A percentile compares a stretch with the other conserved stretches of the same genome.
phyloP scores from a whole-genome alignment of 768 basidiomycete species.

The Termitomyces sp. region DNA sequence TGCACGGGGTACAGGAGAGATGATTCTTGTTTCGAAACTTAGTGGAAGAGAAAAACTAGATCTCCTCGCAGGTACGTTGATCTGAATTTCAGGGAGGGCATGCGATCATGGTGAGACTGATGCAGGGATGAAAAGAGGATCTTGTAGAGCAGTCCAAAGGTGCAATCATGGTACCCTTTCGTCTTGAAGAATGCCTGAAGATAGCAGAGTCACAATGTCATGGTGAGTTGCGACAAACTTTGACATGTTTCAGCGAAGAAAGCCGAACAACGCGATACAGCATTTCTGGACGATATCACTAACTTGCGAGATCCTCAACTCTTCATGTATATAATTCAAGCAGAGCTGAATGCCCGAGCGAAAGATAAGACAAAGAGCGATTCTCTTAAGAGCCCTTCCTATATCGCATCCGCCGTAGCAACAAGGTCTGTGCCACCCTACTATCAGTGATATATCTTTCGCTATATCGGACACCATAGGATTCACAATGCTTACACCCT shows the following conservation, averaged over 20 bases:
- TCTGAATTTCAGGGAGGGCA: neutral
- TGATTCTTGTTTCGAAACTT: slow-evolving; percentile 52
- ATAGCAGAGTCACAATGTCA: slow-evolving; percentile 73
- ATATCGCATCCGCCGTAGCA: slow-evolving; percentile 54
- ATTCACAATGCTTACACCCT: slow-evolving; percentile 81
- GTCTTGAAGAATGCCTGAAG: slow-evolving; percentile 53
- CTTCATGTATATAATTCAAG: slow-evolving; percentile 52
- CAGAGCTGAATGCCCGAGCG: slow-evolving; percentile 50
- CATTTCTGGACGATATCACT: slow-evolving; percentile 64
- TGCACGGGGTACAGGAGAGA: slow-evolving; percentile 63
- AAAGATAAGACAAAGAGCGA: slow-evolving; percentile 24
- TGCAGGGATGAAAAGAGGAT: slow-evolving; percentile 45
- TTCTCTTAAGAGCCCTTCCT: slow-evolving; percentile 34
- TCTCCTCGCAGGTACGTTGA: slow-evolving; percentile 59
- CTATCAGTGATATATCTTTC: neutral
- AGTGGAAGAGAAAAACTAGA: slow-evolving; percentile 79
- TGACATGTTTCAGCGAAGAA: neutral
- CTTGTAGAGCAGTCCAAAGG: slow-evolving; percentile 50
- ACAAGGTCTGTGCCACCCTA: slow-evolving; percentile 37
- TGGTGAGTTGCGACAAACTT: slow-evolving; percentile 34
- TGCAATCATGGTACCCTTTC: slow-evolving; percentile 61
- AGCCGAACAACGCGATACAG: slow-evolving; percentile 25
- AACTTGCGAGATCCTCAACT: slow-evolving; percentile 60
- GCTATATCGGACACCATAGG: slow-evolving; percentile 30
- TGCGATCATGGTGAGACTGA: neutral